These are phyloP conservation scores for Acacia confusa DNA, from an alignment of 306 rosid species.

Conservation along the genomic window DNA sequence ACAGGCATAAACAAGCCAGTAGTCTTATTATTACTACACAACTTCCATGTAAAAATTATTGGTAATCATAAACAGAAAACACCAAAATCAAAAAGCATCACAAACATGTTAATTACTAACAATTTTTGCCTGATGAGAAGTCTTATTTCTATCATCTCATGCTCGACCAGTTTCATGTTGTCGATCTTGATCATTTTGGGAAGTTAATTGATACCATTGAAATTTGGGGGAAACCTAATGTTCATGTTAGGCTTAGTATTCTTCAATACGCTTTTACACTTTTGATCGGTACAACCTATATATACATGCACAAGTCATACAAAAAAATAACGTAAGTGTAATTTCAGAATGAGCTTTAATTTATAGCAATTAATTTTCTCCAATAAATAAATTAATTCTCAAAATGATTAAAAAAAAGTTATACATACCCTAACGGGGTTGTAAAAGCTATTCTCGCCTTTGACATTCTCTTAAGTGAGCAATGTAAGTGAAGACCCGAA, in stretches of 20 bases:
- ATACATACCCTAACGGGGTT: slow-evolving; percentile 49
- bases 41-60: background rate
- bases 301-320: background rate
- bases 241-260: slow-evolving; percentile 39
- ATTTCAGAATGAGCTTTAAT: background rate
- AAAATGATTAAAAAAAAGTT: background rate
- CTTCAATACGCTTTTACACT: slow-evolving; percentile 31
- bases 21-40: background rate
- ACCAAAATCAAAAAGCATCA: background rate
- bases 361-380: background rate
- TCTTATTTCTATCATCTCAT: background rate
- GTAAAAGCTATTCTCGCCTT: slow-evolving; percentile 64
- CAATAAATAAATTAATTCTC: background rate
- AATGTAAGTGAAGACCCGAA: slow-evolving; percentile 24
- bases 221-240: slow-evolving; percentile 31
- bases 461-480: slow-evolving; percentile 27
- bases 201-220: slow-evolving; percentile 58
- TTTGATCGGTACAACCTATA: slow-evolving; percentile 42
- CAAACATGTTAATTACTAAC: background rate
- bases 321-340: background rate
- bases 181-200: too few relatives aligned
- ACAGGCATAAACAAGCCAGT: background rate
- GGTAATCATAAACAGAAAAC: background rate
- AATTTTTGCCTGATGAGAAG: background rate
- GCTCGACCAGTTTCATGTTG: background rate